A percentile compares a stretch with the other conserved stretches of the same genome.
phyloP scores from a whole-genome alignment of 306 rosid species.

The Casuarina equisetifolia region DNA sequence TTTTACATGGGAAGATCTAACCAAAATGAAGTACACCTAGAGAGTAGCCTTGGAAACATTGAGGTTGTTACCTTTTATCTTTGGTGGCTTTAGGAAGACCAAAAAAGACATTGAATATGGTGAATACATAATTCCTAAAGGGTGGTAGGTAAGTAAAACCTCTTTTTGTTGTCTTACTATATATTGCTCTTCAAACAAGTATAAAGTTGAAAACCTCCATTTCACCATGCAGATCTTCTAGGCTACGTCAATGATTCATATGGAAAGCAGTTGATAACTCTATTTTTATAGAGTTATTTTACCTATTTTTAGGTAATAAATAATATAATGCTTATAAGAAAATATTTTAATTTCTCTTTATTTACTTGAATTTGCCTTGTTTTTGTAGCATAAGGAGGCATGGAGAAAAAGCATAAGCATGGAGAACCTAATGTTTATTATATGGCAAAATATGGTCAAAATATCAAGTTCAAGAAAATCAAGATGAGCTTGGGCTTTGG shows the following conservation, averaged over 20 bases:
- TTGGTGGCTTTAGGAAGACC: constrained; percentile 59
- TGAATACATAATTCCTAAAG: constrained; percentile 73
- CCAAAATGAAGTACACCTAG: constrained; percentile 88
- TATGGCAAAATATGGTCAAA: no score
- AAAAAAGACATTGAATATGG: constrained; percentile 52
- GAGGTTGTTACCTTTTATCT: constrained; percentile 61
- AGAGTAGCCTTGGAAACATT: constrained; percentile 72
- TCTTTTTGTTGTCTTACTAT: neutral
- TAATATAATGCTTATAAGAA: no score
- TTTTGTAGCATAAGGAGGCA: no score
- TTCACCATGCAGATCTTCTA: constrained; percentile 58
- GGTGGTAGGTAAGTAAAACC: constrained; percentile 75
- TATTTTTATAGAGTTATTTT: no score
- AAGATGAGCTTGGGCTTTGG: no score
- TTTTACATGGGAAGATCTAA: constrained; percentile 74
- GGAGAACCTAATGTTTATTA: no score
- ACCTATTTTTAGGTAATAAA: no score
- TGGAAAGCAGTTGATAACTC: constrained; percentile 55
- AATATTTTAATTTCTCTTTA: no score
- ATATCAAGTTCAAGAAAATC: no score
- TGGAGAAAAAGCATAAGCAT: no score
- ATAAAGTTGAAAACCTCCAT: neutral
- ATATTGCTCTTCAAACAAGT: no score
- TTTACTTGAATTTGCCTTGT: no score
- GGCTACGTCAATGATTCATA: constrained; percentile 64